Percentiles rank a stretch among this genome's conserved stretches.
These are phyloP conservation scores for Colletotrichum aenigma DNA, from an alignment of 2,329 filamentous ascomycete species.

Conservation along the genomic window DNA sequence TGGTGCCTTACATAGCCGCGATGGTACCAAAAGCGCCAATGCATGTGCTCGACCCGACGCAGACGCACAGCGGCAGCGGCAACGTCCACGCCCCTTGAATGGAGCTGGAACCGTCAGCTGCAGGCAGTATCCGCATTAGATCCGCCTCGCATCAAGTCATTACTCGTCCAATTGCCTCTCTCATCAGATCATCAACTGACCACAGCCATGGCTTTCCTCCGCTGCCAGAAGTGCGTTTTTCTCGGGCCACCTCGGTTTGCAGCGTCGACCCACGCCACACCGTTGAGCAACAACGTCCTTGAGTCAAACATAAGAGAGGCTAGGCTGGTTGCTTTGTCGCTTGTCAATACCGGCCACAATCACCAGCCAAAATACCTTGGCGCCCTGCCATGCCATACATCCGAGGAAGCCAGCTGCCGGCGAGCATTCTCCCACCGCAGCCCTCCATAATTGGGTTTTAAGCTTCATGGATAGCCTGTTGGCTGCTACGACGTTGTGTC, in stretches of 20 bases:
- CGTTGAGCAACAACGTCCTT: neutral
- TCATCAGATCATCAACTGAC: neutral
- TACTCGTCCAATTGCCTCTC: neutral
- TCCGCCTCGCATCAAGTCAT: slow-evolving; percentile 10
- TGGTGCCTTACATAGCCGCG: slow-evolving; percentile 16
- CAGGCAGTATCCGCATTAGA: neutral
- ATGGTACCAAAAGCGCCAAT: neutral
- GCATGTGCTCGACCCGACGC: neutral
- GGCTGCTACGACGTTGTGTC: neutral
- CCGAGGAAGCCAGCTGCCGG: neutral
- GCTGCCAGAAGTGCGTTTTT: neutral
- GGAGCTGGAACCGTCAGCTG: neutral
- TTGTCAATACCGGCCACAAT: neutral
- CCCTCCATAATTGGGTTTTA: neutral
- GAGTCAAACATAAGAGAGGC: neutral
- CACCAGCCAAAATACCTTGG: neutral
- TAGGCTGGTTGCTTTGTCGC: neutral
- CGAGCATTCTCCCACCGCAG: neutral
- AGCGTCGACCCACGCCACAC: neutral
- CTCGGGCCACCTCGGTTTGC: neutral
- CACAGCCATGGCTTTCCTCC: neutral
- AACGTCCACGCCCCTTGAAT: neutral
- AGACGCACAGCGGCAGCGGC: neutral
- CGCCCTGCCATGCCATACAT: neutral
- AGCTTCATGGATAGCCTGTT: neutral